phyloP scores from a whole-genome alignment of 352 stramenopile species.

The Globisporangium parvum region DNA sequence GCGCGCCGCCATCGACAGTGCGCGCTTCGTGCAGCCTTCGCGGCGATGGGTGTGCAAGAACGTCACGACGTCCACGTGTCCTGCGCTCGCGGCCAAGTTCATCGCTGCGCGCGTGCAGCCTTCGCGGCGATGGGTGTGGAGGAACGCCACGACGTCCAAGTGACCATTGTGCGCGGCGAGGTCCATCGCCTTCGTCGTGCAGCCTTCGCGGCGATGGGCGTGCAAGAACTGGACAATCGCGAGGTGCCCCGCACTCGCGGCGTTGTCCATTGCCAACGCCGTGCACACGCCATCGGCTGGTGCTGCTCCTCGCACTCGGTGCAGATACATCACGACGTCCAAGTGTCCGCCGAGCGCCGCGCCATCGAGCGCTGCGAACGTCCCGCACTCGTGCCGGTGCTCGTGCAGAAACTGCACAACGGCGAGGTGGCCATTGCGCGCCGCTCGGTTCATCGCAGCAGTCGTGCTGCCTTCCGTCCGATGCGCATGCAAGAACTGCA shows the following conservation, averaged over 20 bases:
- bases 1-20: no score
- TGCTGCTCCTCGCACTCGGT: no score
- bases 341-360: slow-evolving; percentile 4
- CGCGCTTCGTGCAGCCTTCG: slow-evolving; percentile 10
- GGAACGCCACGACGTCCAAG: slow-evolving; percentile 8
- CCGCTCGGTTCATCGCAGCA: no score
- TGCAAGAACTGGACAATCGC: slow-evolving; percentile 8
- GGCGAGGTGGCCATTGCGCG: slow-evolving; percentile 1
- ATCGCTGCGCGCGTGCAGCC: slow-evolving; percentile 10
- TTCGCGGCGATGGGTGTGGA: slow-evolving; percentile 4
- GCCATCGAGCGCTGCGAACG: not conserved
- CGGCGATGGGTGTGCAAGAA: slow-evolving; percentile 4
- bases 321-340: no score
- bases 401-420: slow-evolving; percentile 4
- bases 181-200: slow-evolving; percentile 9
- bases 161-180: slow-evolving; percentile 1
- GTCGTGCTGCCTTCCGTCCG: no score
- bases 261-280: no score
- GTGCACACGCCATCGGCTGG: no score
- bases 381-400: not conserved
- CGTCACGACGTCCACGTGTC: slow-evolving; percentile 1
- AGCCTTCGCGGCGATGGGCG: slow-evolving; percentile 6
- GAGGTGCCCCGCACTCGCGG: no score
- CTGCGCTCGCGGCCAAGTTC: slow-evolving; percentile 2
- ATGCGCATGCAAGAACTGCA: no score